A percentile compares a stretch with the other conserved stretches of the same genome.
Conservation (phyloP, 306 rosid species). For the Casuarina equisetifolia region DNA sequence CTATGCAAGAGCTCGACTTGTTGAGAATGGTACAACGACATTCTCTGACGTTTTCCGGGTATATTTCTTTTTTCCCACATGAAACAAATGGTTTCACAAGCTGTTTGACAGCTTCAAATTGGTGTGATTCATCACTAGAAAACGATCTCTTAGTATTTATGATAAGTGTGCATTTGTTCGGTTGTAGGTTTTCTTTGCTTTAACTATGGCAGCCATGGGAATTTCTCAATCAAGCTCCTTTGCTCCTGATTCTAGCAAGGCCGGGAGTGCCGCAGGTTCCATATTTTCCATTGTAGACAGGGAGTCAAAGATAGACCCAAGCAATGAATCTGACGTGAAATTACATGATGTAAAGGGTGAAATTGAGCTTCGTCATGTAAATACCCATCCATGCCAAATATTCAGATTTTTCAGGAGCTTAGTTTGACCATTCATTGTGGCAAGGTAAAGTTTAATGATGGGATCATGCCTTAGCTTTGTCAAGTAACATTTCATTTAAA, state of each 20-base stretch:
- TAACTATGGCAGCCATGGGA: conserved; percentile 32
- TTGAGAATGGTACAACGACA: no score
- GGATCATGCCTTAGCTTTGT: neutral
- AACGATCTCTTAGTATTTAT: no score
- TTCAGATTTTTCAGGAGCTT: conserved; percentile 23
- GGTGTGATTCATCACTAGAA: neutral
- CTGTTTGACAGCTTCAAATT: no score
- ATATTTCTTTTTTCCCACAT: no score
- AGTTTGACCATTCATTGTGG: conserved; percentile 39
- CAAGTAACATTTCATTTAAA: neutral
- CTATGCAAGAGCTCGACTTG: no score
- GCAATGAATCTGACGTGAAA: neutral
- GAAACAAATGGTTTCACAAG: no score
- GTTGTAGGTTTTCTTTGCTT: conserved; percentile 51
- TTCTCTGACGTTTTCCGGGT: no score
- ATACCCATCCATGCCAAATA: conserved; percentile 31
- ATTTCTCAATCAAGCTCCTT: conserved; percentile 37
- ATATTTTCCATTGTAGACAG: no score
- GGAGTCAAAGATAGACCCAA: no score
- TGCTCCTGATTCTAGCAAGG: no score
- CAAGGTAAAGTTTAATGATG: conserved; percentile 29
- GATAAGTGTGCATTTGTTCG: neutral
- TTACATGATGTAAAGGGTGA: conserved; percentile 37
- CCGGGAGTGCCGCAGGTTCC: no score
- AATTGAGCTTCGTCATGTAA: conserved; percentile 33